Conservation (phyloP, 805 yeast species). For the Peterozyma toletana region DNA sequence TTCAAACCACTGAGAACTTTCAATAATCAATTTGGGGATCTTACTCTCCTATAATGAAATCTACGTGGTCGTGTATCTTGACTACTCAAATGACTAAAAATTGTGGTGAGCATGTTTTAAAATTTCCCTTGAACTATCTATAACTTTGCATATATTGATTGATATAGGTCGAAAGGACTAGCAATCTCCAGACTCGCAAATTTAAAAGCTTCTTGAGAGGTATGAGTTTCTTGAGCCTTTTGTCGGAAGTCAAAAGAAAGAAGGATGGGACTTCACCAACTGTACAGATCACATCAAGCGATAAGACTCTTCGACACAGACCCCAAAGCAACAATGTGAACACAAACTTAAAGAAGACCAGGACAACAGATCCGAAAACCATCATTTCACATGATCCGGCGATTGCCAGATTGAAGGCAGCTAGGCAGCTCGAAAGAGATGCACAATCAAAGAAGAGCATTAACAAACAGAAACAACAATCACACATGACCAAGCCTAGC, state of each 20-base stretch:
- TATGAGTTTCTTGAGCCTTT: constrained; percentile 18
- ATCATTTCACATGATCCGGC: constrained; percentile 49
- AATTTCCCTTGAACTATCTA: too few species aligned
- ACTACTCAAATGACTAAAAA: too few species aligned
- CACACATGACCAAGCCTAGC: constrained; percentile 1
- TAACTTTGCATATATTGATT: too few species aligned
- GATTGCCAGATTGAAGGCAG: constrained; percentile 60
- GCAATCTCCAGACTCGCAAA: not conserved
- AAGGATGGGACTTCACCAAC: not conserved
- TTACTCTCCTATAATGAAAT: too few species aligned
- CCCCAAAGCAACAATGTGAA: not conserved
- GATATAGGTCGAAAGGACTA: not conserved
- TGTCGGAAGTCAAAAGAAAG: constrained; percentile 22
- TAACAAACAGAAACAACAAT: constrained; percentile 9
- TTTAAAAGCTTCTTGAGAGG: not conserved
- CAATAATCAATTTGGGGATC: too few species aligned
- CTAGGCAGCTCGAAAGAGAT: constrained; percentile 49
- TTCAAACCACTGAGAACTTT: too few species aligned
- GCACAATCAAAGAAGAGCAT: constrained; percentile 24
- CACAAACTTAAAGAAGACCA: not conserved
- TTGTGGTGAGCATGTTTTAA: too few species aligned
- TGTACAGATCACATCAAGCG: too few species aligned
- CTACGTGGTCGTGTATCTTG: too few species aligned
- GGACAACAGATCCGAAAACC: not conserved
- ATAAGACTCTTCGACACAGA: not conserved